phyloP scores from a whole-genome alignment of 176 grass and related monocot species.

The Pontederia paniculata region DNA sequence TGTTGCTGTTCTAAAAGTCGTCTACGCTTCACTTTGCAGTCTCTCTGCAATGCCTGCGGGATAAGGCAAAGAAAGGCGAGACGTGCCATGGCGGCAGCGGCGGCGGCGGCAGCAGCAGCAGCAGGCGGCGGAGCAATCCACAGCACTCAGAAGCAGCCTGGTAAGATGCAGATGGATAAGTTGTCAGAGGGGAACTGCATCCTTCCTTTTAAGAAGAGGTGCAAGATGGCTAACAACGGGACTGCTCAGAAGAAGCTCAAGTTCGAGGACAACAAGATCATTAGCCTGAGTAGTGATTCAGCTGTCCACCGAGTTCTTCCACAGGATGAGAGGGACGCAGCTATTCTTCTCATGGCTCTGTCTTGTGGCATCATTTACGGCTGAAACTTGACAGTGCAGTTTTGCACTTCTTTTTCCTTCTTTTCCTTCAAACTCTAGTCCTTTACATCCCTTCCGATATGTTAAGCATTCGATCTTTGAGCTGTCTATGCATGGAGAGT shows the following conservation, averaged over 20 bases:
- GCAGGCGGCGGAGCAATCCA: neutral
- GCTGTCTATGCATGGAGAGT: too few relatives aligned
- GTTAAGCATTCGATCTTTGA: too few relatives aligned
- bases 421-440: too few relatives aligned
- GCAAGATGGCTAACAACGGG: neutral
- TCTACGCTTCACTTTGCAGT: neutral
- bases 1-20: too few relatives aligned
- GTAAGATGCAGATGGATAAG: neutral
- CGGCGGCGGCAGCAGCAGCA: neutral
- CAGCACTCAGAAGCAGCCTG: neutral
- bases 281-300: neutral
- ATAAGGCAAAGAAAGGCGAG: slow-evolving; percentile 2
- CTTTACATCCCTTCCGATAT: too few relatives aligned
- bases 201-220: neutral
- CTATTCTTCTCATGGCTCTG: neutral
- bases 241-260: neutral
- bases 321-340: slow-evolving; percentile 1
- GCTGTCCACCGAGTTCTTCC: slow-evolving; percentile 1
- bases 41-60: slow-evolving; percentile 10
- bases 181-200: neutral
- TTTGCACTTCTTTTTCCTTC: too few relatives aligned
- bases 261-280: neutral
- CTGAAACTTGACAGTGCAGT: neutral
- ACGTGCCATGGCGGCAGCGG: neutral
- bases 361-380: neutral